Evolutionary conservation across 768 basidiomycete genomes (phyloP).

Genomic region (Hebeloma cylindrosporum): DNA sequence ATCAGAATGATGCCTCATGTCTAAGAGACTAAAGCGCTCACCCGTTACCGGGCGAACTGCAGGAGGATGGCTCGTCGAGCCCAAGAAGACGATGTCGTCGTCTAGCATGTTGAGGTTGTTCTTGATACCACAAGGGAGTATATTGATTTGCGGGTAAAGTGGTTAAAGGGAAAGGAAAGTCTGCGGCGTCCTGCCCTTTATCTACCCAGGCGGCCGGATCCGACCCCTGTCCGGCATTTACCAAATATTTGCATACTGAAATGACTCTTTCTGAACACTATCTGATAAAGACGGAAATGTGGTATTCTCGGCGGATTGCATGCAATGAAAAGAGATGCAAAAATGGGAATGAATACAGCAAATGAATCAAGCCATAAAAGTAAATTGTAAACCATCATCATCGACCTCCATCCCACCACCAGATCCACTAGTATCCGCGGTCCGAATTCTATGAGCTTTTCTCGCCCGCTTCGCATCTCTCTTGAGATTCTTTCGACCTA

Average conservation of each 20-base stretch:
- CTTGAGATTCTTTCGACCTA: conserved; percentile 61
- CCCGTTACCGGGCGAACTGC: conserved; percentile 40
- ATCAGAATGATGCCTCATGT: conserved; percentile 19
- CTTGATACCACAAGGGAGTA: conserved; percentile 7
- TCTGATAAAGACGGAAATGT: too few relatives aligned
- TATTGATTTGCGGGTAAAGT: conserved; percentile 8
- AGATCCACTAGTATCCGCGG: conserved; percentile 1
- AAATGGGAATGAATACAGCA: too few relatives aligned
- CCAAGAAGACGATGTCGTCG: conserved; percentile 64
- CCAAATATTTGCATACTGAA: conserved; percentile 9
- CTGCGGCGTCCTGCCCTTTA: conserved; percentile 16
- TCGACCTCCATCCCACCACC: conserved; percentile 47
- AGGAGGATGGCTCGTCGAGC: conserved; percentile 29
- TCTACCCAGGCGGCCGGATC: conserved; percentile 20
- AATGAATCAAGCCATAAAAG: conserved; percentile 46
- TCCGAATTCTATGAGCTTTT: conserved; percentile 44
- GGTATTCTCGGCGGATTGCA: too few relatives aligned
- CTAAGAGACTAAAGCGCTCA: conserved; percentile 30
- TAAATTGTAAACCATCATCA: conserved; percentile 44
- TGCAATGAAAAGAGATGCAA: too few relatives aligned
- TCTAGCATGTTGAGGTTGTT: conserved; percentile 33
- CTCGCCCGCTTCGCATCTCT: conserved; percentile 62
- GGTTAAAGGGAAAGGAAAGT: conserved; percentile 20
- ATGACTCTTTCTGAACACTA: background rate
- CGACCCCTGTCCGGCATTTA: conserved; percentile 10